Evolutionary conservation across 2,329 filamentous ascomycete species (phyloP), one percentile per base, ranked within the genome.

Genomic region (Paraphoma chrysanthemicola): DNA sequence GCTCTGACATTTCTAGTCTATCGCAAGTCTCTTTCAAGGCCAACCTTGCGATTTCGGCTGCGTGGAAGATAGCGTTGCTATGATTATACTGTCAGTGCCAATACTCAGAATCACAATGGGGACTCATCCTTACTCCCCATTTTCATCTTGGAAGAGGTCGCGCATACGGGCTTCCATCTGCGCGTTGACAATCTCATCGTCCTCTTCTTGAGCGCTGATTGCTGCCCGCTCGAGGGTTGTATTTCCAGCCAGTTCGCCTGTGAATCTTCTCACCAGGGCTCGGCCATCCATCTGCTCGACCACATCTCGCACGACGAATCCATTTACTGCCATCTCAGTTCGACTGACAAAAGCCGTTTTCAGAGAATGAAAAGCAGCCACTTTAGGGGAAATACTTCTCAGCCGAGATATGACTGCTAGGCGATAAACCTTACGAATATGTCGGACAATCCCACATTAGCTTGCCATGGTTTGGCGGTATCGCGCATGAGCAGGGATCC

Each of bases 181-280:
- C 11, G 23, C 41, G 18, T 51, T 42, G 33, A 10, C 30, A 23
- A 23, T 23, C 10, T 16, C 14, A 38, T 33, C 48, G 9, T 38
- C 8, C 12, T 51, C 39, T 31, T 44, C 29, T 17, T 51, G 48
- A n/a, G 41, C 48, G 16, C 30, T 12, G 23, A 43, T 53, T 11
- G 44, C 12, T 10, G 44, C 51, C n/a, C 38, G 38, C 36, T 53
- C 51, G 12, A 53, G 36, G 11, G 51, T 53, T 33, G 51, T 44
- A 11, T 48, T n/a, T n/a, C 51, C 51, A 36, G 28, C 6, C n/a
- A 53, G 36, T 11, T 48, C 44, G 36, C n/a, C 44, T 18, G 51
- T 53, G 17, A 53, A 53, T 16, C 51, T 53, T 39, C 51, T 33
- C 30, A 53, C 51, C 14, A 53, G 36, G 14, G 28, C 30, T 12